A percentile compares a stretch with the other conserved stretches of the same genome.
Evolutionary conservation across 2,329 filamentous ascomycete species (phyloP).

Genomic region (Delphinella strobiligena): DNA sequence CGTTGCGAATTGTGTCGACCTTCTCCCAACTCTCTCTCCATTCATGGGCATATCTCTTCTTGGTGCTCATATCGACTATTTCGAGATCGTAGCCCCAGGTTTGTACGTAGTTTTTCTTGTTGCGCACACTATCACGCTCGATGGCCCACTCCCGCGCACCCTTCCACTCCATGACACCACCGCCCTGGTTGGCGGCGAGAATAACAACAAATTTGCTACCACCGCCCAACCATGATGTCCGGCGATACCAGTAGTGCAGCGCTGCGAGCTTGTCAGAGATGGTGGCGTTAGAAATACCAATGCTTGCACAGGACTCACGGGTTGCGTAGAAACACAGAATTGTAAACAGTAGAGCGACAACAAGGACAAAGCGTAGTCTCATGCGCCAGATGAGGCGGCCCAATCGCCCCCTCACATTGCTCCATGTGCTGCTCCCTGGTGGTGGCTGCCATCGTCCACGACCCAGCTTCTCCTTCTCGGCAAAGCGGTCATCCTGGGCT

Average conservation of each 20-base stretch:
- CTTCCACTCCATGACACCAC: constrained; percentile 99
- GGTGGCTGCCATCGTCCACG: constrained; percentile 44
- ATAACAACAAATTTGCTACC: constrained; percentile 91
- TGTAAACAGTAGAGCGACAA: constrained; percentile 47
- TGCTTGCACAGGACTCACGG: constrained; percentile 51
- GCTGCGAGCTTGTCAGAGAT: too few species aligned
- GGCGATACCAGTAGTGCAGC: constrained; percentile 51
- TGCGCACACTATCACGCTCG: constrained; percentile 87
- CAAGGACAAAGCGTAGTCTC: constrained; percentile 50
- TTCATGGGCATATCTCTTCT: constrained; percentile 96
- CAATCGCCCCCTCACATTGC: constrained; percentile 24
- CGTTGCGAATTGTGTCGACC: constrained; percentile 81
- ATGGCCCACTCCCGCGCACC: constrained; percentile 95
- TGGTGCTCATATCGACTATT: constrained; percentile 96
- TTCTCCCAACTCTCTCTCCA: constrained; percentile 99
- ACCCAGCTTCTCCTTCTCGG: constrained; percentile 66
- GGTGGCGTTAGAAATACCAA: too few species aligned
- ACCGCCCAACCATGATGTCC: constrained; percentile 61
- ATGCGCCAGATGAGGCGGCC: constrained; percentile 49
- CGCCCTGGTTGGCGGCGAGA: constrained; percentile 83
- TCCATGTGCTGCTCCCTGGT: constrained; percentile 21
- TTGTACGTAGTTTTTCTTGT: constrained; percentile 80
- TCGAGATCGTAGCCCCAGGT: constrained; percentile 93
- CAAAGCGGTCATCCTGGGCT: constrained; percentile 37
- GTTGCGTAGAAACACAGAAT: constrained; percentile 58